Evolutionary conservation across 176 grass and related monocot species (phyloP).

Genomic region (Neostapfia colusana): DNA sequence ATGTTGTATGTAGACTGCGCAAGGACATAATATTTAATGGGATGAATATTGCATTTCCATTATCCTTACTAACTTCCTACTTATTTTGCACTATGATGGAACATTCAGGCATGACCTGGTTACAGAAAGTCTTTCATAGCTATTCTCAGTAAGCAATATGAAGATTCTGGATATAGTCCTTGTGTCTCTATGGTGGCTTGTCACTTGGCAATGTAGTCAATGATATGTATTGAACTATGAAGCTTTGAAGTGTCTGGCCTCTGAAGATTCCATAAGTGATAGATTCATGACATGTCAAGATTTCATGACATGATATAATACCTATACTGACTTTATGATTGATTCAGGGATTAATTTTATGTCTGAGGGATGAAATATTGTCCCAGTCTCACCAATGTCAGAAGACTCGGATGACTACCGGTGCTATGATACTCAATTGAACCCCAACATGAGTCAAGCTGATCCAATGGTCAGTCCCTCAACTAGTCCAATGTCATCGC

Average conservation of each 20-base stretch:
- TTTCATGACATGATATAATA: conserved; percentile 20
- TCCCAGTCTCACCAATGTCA: conserved; percentile 90
- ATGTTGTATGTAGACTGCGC: background rate
- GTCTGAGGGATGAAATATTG: conserved; percentile 86
- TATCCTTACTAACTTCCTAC: background rate
- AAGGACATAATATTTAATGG: background rate
- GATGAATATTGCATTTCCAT: background rate
- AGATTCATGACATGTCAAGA: conserved; percentile 31
- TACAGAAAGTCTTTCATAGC: background rate
- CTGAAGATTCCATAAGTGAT: no score
- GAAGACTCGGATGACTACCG: conserved; percentile 90
- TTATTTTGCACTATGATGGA: conserved; percentile 20
- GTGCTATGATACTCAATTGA: conserved; percentile 64
- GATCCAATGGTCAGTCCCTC: conserved; percentile 59
- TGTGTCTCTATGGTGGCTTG: conserved; percentile 17
- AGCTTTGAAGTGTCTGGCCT: background rate
- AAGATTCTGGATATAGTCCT: conserved; percentile 3
- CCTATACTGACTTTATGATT: no score
- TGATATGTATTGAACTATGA: no score
- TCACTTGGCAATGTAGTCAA: no score
- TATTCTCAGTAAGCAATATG: background rate
- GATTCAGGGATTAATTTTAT: no score
- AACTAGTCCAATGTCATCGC: conserved; percentile 71
- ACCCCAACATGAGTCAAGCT: conserved; percentile 42
- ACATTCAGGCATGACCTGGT: background rate